Percentiles rank a stretch among this genome's conserved stretches.
phyloP scores from a whole-genome alignment of 192 early-diverging fungal species.

The Mortierella claussenii region DNA sequence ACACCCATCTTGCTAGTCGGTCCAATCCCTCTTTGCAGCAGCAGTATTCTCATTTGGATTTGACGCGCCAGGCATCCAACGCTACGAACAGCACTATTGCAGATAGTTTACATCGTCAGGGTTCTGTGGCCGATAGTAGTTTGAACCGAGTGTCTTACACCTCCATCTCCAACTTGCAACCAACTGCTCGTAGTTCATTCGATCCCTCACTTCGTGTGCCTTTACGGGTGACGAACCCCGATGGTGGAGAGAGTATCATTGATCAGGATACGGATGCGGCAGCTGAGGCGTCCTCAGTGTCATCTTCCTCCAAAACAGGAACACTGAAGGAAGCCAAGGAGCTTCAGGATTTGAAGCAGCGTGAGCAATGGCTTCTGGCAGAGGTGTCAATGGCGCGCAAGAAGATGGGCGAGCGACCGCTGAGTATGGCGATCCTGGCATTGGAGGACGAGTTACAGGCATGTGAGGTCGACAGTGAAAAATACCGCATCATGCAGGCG shows the following conservation, averaged over 20 bases:
- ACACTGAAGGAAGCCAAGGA: conserved; percentile 7
- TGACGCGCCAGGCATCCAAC: conserved; percentile 23
- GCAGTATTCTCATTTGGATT: conserved; percentile 17
- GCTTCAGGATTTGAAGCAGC: conserved; percentile 34
- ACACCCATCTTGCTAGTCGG: neutral
- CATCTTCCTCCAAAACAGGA: neutral
- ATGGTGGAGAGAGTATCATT: neutral
- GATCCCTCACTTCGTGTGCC: conserved; percentile 14
- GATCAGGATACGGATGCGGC: too few species aligned
- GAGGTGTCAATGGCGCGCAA: conserved; percentile 42
- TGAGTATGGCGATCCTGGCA: conserved; percentile 34
- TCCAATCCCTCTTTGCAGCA: conserved; percentile 10
- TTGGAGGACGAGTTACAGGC: conserved; percentile 42
- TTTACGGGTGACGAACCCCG: conserved; percentile 12
- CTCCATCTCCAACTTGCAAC: too few species aligned
- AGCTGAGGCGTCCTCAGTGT: neutral
- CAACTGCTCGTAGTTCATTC: neutral
- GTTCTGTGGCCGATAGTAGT: neutral
- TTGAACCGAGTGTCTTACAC: too few species aligned
- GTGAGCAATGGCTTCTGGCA: conserved; percentile 42
- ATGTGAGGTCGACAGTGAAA: conserved; percentile 58
- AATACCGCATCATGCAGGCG: conserved; percentile 58
- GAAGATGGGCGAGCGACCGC: conserved; percentile 36
- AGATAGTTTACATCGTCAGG: conserved; percentile 9
- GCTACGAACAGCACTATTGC: neutral